phyloP scores from a whole-genome alignment of 768 basidiomycete species.

The Ephemerocybe angulata region DNA sequence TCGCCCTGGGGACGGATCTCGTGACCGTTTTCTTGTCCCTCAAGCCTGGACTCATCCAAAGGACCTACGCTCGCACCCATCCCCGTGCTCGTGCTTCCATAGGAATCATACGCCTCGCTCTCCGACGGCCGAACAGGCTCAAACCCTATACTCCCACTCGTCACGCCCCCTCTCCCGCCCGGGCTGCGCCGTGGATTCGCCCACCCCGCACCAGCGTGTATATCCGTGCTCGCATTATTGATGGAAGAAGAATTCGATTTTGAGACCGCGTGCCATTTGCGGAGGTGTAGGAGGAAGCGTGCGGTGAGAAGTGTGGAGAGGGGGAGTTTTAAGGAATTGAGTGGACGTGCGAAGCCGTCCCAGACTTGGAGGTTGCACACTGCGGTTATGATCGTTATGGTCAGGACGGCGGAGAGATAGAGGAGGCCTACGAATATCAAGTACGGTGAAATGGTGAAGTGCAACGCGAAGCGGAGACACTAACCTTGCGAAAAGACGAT shows the following conservation, averaged over 20 bases:
- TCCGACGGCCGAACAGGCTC: no score
- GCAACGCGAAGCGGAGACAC: background rate
- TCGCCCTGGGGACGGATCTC: background rate
- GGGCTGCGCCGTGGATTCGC: background rate
- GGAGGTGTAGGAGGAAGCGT: background rate
- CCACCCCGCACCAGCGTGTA: background rate
- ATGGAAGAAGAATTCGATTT: no score
- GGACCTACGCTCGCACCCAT: no score
- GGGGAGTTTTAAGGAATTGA: background rate
- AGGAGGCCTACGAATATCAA: background rate
- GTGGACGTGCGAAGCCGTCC: background rate
- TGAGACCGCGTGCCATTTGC: background rate
- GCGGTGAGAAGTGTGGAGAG: background rate
- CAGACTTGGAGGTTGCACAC: background rate
- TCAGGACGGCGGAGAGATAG: background rate
- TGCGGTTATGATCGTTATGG: background rate
- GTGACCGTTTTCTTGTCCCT: no score
- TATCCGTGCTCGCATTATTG: no score
- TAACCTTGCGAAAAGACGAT: constrained; percentile 10
- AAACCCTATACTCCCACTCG: no score
- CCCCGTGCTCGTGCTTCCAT: no score
- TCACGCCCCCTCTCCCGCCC: no score
- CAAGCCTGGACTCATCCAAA: no score
- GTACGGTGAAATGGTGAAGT: background rate
- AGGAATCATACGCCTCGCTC: no score